Conservation (phyloP, 228 moss, liverwort and hornwort genomes). For the Sphagnum magellanicum region DNA sequence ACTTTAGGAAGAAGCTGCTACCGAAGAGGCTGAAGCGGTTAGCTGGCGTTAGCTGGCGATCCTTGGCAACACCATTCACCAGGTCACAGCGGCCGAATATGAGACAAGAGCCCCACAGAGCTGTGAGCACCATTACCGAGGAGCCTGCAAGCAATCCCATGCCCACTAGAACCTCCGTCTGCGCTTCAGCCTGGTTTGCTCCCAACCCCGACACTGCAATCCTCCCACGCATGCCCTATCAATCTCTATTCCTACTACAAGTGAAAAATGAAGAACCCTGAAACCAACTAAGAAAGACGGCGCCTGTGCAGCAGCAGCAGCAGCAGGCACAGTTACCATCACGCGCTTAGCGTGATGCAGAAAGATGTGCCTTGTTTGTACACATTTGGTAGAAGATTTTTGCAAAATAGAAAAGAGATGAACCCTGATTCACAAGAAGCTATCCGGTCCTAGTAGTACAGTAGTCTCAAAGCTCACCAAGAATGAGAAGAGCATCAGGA, state of each 20-base stretch:
- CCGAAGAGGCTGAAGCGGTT: slow-evolving; percentile 29
- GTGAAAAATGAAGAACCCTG: neutral
- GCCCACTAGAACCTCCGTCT: slow-evolving; percentile 79
- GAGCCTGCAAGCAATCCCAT: slow-evolving; percentile 93
- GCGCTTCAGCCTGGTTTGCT: slow-evolving; percentile 55
- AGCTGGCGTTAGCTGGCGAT: slow-evolving; percentile 26
- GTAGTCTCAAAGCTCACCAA: slow-evolving; percentile 26
- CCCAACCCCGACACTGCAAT: slow-evolving; percentile 83
- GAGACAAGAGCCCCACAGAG: slow-evolving; percentile 77
- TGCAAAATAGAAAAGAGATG: no score
- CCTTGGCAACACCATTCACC: slow-evolving; percentile 50
- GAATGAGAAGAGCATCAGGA: slow-evolving; percentile 84
- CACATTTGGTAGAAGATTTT: neutral
- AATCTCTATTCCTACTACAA: neutral
- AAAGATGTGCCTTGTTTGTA: no score
- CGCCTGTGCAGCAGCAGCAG: neutral
- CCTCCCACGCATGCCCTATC: neutral
- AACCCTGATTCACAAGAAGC: no score
- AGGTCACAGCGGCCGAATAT: slow-evolving; percentile 77
- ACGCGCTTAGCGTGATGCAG: neutral
- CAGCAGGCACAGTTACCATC: neutral
- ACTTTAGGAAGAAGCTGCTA: no score
- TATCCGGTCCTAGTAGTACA: no score
- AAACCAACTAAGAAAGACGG: no score
- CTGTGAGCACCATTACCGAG: slow-evolving; percentile 83